Evolutionary conservation across 495 filamentous ascomycete genomes (phyloP).

Genomic region (Daldinia vernicosa): DNA sequence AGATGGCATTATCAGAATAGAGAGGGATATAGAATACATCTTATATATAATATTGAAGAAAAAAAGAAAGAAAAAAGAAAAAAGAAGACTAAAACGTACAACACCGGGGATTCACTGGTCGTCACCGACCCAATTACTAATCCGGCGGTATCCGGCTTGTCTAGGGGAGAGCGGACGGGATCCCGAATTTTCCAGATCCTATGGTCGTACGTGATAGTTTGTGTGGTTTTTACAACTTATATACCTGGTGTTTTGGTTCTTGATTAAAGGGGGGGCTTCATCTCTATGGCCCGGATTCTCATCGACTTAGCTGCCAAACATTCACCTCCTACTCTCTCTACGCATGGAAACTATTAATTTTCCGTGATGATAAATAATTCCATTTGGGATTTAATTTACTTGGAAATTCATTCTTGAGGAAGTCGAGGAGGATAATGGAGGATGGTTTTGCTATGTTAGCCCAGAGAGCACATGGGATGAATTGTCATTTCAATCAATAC

Average conservation of each 20-base stretch:
- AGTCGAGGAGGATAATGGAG: too few relatives aligned
- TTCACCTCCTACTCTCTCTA: neutral
- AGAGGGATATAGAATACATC: neutral
- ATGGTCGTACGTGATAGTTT: conserved; percentile 21
- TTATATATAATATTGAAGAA: neutral
- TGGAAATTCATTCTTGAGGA: too few relatives aligned
- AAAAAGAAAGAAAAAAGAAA: neutral
- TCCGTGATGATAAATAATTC: too few relatives aligned
- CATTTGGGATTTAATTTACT: too few relatives aligned
- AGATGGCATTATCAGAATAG: neutral
- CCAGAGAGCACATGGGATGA: too few relatives aligned
- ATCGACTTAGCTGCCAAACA: neutral
- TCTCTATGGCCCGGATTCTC: neutral
- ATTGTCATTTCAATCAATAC: neutral
- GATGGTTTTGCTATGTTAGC: too few relatives aligned
- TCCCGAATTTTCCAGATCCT: conserved; percentile 20
- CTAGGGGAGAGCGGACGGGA: conserved; percentile 54
- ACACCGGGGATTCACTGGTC: conserved; percentile 57
- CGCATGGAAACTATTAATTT: neutral
- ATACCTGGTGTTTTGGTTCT: neutral
- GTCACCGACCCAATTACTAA: conserved; percentile 60
- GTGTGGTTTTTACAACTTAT: neutral
- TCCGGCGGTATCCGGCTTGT: conserved; percentile 49
- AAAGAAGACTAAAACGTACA: conserved; percentile 48
- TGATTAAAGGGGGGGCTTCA: neutral